Evolutionary conservation across 192 early-diverging fungal genomes (phyloP).

Genomic region (Podila clonocystis): DNA sequence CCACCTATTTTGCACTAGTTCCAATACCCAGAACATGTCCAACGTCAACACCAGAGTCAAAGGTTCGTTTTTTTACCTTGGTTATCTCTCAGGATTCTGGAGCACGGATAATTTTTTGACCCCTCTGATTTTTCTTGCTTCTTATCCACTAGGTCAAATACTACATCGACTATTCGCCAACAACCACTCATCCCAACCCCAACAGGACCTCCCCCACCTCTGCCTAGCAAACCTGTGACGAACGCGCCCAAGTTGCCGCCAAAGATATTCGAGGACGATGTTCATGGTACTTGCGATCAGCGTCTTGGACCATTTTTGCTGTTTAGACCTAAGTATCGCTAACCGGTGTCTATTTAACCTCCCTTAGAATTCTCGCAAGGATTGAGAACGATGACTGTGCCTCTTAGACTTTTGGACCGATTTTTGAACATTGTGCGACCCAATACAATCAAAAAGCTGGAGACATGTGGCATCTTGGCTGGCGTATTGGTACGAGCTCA

Average conservation of each 20-base stretch:
- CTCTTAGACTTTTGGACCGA: slow-evolving; percentile 68
- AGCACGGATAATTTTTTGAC: not conserved
- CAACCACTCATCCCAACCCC: slow-evolving; percentile 12
- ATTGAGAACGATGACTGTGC: slow-evolving; percentile 74
- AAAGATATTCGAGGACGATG: slow-evolving; percentile 38
- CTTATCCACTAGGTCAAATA: not conserved
- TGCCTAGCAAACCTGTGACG: slow-evolving; percentile 23
- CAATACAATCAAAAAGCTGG: slow-evolving; percentile 84
- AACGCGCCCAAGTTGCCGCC: slow-evolving; percentile 39
- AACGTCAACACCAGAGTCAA: slow-evolving; percentile 7
- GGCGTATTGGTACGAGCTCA: slow-evolving; percentile 66
- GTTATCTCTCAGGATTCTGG: not conserved
- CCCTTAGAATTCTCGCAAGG: slow-evolving; percentile 61
- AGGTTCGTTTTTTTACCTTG: not conserved
- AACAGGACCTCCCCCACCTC: slow-evolving; percentile 19
- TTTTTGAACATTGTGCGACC: slow-evolving; percentile 76
- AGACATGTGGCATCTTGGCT: slow-evolving; percentile 89
- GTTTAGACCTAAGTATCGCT: slow-evolving; percentile 10
- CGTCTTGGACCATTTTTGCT: slow-evolving; percentile 13
- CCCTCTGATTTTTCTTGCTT: not conserved
- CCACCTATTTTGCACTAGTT: slow-evolving; percentile 1
- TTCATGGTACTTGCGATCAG: slow-evolving; percentile 22
- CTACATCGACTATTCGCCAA: not conserved
- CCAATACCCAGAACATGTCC: slow-evolving; percentile 39
- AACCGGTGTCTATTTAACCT: slow-evolving; percentile 21